phyloP scores from a whole-genome alignment of 1,139 yeast genomes.

The Candida tetrigidarum region DNA sequence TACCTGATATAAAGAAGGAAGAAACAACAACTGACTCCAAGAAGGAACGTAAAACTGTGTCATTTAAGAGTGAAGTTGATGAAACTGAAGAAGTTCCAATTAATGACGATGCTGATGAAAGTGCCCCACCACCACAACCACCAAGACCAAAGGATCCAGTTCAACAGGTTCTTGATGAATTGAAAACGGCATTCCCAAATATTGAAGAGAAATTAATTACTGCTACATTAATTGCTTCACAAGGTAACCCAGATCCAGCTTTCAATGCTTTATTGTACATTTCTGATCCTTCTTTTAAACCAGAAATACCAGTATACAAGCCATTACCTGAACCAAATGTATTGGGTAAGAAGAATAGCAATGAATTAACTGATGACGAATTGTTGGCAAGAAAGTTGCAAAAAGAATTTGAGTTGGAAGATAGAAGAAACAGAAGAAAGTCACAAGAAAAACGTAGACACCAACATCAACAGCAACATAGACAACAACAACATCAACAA shows the following conservation, averaged over 20 bases:
- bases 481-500: slow-evolving; percentile 16
- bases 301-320: slow-evolving; percentile 54
- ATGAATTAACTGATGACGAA: slow-evolving; percentile 63
- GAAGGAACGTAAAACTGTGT: slow-evolving; percentile 9
- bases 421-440: slow-evolving; percentile 34
- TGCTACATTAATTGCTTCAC: slow-evolving; percentile 85
- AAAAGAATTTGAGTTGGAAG: slow-evolving; percentile 62
- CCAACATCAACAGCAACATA: slow-evolving; percentile 11
- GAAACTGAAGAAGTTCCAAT: slow-evolving; percentile 19
- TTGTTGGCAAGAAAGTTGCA: slow-evolving; percentile 81
- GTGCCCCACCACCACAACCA: slow-evolving; percentile 70
- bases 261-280: slow-evolving; percentile 83
- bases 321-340: slow-evolving; percentile 10
- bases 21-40: slow-evolving; percentile 8
- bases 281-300: slow-evolving; percentile 75
- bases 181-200: slow-evolving; percentile 83
- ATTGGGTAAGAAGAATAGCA: slow-evolving; percentile 20
- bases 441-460: slow-evolving; percentile 12
- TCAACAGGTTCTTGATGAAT: slow-evolving; percentile 53
- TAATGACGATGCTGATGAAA: slow-evolving; percentile 18
- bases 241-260: slow-evolving; percentile 80
- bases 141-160: slow-evolving; percentile 68
- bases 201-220: slow-evolving; percentile 70
- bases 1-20: slow-evolving; percentile 7
- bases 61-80: slow-evolving; percentile 8